Evolutionary conservation across 345 rosid genomes (phyloP), one percentile per base, ranked within the genome.

Genomic region (Iberis pinnata): DNA sequence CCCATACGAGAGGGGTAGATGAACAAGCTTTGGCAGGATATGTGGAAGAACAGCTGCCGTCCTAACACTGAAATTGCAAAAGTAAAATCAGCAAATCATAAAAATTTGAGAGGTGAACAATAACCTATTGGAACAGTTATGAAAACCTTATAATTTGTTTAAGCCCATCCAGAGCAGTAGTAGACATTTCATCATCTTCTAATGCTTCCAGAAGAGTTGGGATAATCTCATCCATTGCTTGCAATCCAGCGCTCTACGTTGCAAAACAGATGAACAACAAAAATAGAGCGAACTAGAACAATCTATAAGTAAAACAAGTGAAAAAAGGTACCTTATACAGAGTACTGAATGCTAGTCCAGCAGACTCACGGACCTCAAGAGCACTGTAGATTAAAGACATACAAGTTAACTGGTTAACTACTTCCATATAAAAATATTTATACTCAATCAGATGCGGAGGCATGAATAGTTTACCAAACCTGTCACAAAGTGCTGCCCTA

Each of bases 211-310:
- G 57, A 73, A 92, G 80, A 2, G 97, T 88, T 52, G 97, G 97
- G 43, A 92, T 93, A 61, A 92, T 92, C 77, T 92, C 98, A 75
- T 92, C 98, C 56, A 92, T 85, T 62, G 97, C 98, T 83, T 83
- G 97, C 90, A 92, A 44, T 61, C 98, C 98, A 57, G 97, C 98
- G 74, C 87, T 92, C 98, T 92, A 74, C 52, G 52, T 49, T 50
- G 47, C n/a, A 36, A 36, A 43, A 18, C 51, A 60, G 55, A 49
- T 3, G 8, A 32, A 32, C 19, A 9, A 16, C 48, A 29, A 37
- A 47, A 31, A 29, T 43, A 45, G 10, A 9, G 42, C 24, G 12
- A 24, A 33, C 27, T 12, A 38, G 33, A 60, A 53, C 19, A 52
- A 53, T 31, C 61, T 39, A 56, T 36, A 42, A 9, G 53, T 7